Base-by-base conservation (phyloP, 106 monocot genomes). In the Xerophyta viscosa region DNA sequence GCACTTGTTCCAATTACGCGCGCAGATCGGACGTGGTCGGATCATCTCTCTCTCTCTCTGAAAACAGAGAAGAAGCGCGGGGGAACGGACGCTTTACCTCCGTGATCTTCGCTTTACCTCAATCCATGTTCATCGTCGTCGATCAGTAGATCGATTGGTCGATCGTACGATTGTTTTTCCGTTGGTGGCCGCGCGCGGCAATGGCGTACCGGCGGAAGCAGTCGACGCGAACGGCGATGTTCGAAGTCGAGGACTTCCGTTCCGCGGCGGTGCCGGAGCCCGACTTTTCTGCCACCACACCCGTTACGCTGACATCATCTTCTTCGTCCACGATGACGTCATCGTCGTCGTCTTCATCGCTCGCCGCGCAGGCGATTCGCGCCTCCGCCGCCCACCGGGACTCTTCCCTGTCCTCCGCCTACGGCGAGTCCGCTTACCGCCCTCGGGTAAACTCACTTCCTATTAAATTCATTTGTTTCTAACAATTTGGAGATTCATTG, bases 311-410 rank as follows among this genome's bases (percentile, higher is more conserved):
- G 2, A 15, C 39, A 3, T 39, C 3, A 10, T 39, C 15, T 2
- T 39, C 39, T 15, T 3, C 39, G 15, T 7, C 39, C 10, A 15
- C 39, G 8, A 24, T 62, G 7, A 31, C 51, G 3, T 30, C 74
- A 11, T 37, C 73, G 20, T 30, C 66, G 6, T 87, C n/a, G n/a
- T n/a, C n/a, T n/a, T n/a, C n/a, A n/a, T n/a, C 87, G 24, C 68
- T 88, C 41, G 88, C 88, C 14, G 88, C 88, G 6, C 75, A 83
- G 79, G 83, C 88, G 50, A 88, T 88, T 57, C 67, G 69, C 31
- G 79, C 75, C 3, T 88, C 88, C 17, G 72, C 88, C 20, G 78
- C 88, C 22, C 69, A 72, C 46, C 72, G 79, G 4, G 82, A 79
- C 29, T 82, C 88, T 20, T 82, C 88, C 24, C 56, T 88, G 28